Evolutionary conservation across 2,329 filamentous ascomycete genomes (phyloP).

Genomic region (Fusarium hostae): DNA sequence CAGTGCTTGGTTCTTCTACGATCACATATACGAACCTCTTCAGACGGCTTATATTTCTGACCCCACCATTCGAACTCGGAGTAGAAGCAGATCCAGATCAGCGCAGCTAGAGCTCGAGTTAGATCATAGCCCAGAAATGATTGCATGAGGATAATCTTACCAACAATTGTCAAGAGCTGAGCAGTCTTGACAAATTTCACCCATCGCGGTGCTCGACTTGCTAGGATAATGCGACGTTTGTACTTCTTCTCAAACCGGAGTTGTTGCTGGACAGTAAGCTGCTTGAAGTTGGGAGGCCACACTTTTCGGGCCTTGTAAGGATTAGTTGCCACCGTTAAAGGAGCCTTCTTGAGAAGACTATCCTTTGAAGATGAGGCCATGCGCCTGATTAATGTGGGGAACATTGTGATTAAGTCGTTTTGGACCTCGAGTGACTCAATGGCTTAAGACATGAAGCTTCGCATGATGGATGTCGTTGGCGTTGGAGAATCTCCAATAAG

Average conservation of each 20-base stretch:
- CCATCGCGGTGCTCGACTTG: constrained; percentile 71
- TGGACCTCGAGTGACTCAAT: constrained; percentile 17
- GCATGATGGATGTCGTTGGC: constrained; percentile 12
- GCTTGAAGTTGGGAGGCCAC: constrained; percentile 82
- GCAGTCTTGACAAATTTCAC: constrained; percentile 72
- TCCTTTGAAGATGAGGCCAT: constrained; percentile 48
- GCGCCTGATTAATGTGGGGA: constrained; percentile 50
- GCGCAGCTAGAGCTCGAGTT: constrained; percentile 45
- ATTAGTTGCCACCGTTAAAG: constrained; percentile 59
- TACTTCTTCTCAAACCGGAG: constrained; percentile 83
- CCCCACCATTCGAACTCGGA: constrained; percentile 59
- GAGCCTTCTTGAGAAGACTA: constrained; percentile 41
- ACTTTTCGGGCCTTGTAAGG: constrained; percentile 74
- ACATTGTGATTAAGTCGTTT: constrained; percentile 43
- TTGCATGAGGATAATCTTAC: constrained; percentile 49
- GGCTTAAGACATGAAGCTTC: constrained; percentile 11
- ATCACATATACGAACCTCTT: constrained; percentile 49
- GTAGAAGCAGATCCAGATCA: constrained; percentile 55
- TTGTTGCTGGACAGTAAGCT: constrained; percentile 76
- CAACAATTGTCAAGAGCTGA: constrained; percentile 69
- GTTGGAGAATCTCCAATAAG: constrained; percentile 24
- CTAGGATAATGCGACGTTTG: constrained; percentile 73
- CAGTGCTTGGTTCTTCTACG: background rate
- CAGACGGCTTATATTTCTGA: constrained; percentile 55
- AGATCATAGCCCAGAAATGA: constrained; percentile 3